Conservation (phyloP, 1,284 basidiomycete species). For the Mycosarcoma mackinlayi region DNA sequence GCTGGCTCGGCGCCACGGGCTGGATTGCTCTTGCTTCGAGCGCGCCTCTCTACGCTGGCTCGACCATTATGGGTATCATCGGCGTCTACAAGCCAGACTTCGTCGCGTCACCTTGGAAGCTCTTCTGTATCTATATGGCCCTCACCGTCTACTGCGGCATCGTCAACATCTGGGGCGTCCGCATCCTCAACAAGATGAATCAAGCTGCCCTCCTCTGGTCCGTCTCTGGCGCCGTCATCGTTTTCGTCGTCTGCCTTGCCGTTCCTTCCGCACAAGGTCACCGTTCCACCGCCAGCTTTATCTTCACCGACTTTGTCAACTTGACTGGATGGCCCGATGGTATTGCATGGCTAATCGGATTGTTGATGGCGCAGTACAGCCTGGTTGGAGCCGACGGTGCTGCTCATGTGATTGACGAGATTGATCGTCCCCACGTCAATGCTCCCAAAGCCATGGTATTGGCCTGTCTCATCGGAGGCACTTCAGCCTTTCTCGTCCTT, state of each 20-base stretch:
- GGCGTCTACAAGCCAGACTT: slow-evolving; percentile 31
- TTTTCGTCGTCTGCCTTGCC: slow-evolving; percentile 41
- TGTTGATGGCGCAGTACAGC: slow-evolving; percentile 49
- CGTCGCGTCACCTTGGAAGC: slow-evolving; percentile 7
- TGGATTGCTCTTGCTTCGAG: slow-evolving; percentile 42
- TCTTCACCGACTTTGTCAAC: slow-evolving; percentile 46
- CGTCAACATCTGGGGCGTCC: slow-evolving; percentile 42
- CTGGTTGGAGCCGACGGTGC: slow-evolving; percentile 46
- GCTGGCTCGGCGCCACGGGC: slow-evolving; percentile 37
- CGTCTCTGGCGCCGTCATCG: slow-evolving; percentile 20
- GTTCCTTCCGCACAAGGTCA: slow-evolving; percentile 23
- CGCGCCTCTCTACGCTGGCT: slow-evolving; percentile 33
- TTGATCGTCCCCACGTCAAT: slow-evolving; percentile 39
- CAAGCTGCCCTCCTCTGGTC: slow-evolving; percentile 32
- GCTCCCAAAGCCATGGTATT: slow-evolving; percentile 51
- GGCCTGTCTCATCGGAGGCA: slow-evolving; percentile 35
- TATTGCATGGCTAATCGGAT: slow-evolving; percentile 46
- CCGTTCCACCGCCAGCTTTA: slow-evolving; percentile 26
- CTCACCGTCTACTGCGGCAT: slow-evolving; percentile 30
- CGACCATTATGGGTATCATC: slow-evolving; percentile 24
- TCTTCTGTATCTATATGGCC: slow-evolving; percentile 33
- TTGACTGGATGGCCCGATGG: slow-evolving; percentile 47
- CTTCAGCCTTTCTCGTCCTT: slow-evolving; percentile 33
- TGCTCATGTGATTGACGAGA: slow-evolving; percentile 47
- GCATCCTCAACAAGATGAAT: slow-evolving; percentile 37